Base-by-base conservation (phyloP, 139 green algal species). In the Coelastrella sp. region DNA sequence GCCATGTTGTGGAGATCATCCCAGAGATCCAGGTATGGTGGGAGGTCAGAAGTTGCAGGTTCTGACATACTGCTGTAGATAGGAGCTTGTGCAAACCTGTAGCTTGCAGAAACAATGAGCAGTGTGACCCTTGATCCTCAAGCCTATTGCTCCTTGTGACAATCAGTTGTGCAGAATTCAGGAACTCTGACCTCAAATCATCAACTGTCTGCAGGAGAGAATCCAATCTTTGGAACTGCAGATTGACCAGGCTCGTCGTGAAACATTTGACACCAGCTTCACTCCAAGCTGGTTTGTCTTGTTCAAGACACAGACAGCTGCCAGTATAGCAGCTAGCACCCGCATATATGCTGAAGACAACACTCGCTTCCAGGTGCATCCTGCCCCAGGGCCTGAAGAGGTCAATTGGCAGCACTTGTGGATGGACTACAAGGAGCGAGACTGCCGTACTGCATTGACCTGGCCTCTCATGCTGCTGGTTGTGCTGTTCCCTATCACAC, bases 381-480 rank as follows among this genome's bases (percentile, higher is more conserved):
- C 89, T 17, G 91, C 91, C 6, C 92, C 92, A n/a, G 92, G 92
- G 1, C 92, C 92, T 37, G 92, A 95, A 78, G 92, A 95, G 81
- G 89, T 95, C 48, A 94, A 94, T 84, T 94, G 91, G 91, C 82
- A 81, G 82, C 82, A 87, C 59, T 72, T 89, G 50, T 93, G 90
- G 88, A 85, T 88, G 68, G 84, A 50, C 48, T 94, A 87, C 80
- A 75, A 77, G 51, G 32, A 87, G 73, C 88, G 93, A 5, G 87
- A 91, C 64, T 34, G 90, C 51, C 90, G 94, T 27, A 85, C 67
- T 30, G 59, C 73, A 43, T 73, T 93, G 64, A 72, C 87, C 38
- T 74, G 73, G 79, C 84, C 83, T 30, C 45, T 91, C 63, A 87
- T 91, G 40, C 23, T 93, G 15, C 79, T 94, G 30, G 71, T 94